These are phyloP conservation scores for Sherardia arvensis DNA, from an alignment of 257 asterid species.

Conservation along the genomic window DNA sequence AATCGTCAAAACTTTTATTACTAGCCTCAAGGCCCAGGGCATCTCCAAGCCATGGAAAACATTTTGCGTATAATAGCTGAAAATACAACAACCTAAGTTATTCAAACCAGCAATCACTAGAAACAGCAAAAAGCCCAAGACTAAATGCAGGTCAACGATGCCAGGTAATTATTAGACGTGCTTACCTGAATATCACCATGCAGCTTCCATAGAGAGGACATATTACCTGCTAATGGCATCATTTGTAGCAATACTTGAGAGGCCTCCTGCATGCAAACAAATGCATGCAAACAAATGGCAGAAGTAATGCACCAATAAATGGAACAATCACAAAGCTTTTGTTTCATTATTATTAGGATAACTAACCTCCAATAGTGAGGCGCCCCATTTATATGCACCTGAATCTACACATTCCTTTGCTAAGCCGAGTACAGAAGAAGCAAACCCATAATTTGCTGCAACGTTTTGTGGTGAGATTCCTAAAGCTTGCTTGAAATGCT, in stretches of 20 bases:
- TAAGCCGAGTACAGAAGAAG: constrained; percentile 74
- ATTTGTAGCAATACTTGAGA: constrained; percentile 50
- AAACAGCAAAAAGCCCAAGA: constrained; percentile 3
- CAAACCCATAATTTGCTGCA: constrained; percentile 84
- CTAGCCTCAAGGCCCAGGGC: constrained; percentile 28
- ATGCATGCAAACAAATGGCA: not conserved
- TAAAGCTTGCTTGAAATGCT: constrained; percentile 71
- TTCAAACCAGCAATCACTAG: constrained; percentile 16
- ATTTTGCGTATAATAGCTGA: constrained; percentile 81
- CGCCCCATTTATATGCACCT: constrained; percentile 93
- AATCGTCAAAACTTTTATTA: constrained; percentile 48
- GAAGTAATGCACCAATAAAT: not conserved
- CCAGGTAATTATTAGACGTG: not conserved
- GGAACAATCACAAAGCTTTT: not conserved
- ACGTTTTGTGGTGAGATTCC: constrained; percentile 56
- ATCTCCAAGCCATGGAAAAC: constrained; percentile 81
- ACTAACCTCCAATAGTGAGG: constrained; percentile 83
- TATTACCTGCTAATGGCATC: constrained; percentile 52
- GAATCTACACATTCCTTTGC: constrained; percentile 66
- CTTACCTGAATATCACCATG: constrained; percentile 93
- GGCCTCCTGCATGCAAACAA: constrained; percentile 58
- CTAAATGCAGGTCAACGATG: constrained; percentile 3
- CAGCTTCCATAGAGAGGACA: constrained; percentile 86
- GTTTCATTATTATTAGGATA: not conserved
- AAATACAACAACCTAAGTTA: constrained; percentile 19